Evolutionary conservation across 306 rosid species (phyloP).

Genomic region (Coriaria nepalensis): DNA sequence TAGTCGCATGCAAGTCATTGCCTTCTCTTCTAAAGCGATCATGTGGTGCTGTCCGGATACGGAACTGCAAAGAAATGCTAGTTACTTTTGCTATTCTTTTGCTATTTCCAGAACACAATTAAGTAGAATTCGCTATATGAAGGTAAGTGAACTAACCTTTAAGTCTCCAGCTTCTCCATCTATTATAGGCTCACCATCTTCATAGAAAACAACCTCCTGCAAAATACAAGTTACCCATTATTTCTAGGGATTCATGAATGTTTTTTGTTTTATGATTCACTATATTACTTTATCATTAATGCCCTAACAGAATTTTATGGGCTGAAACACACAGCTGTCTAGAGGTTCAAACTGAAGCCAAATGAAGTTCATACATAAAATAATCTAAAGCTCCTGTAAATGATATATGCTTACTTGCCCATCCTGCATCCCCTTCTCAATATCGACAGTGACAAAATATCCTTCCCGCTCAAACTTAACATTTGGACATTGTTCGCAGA

Average conservation of each 20-base stretch:
- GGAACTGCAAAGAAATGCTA: conserved; percentile 50
- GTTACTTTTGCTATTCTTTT: background rate
- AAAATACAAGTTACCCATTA: conserved; percentile 1
- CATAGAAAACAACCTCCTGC: conserved; percentile 92
- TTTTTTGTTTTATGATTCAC: background rate
- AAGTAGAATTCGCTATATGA: conserved; percentile 7
- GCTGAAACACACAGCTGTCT: background rate
- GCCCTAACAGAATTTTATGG: too few species aligned
- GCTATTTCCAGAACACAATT: conserved; percentile 18
- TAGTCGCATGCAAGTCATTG: conserved; percentile 70
- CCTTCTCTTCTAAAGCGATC: conserved; percentile 74
- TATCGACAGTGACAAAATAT: conserved; percentile 76
- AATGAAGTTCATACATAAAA: conserved; percentile 1
- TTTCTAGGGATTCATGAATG: background rate
- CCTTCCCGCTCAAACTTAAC: conserved; percentile 93
- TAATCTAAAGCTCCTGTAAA: background rate
- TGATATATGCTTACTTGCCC: conserved; percentile 66
- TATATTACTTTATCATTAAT: background rate
- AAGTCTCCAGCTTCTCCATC: conserved; percentile 98
- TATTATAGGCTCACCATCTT: conserved; percentile 90
- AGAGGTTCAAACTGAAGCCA: background rate
- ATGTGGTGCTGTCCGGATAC: conserved; percentile 75
- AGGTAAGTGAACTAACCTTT: conserved; percentile 39
- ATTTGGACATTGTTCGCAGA: conserved; percentile 89
- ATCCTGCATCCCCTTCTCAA: conserved; percentile 99